Evolutionary conservation across 208 protist genomes (phyloP).

Genomic region (Trypanosoma lewisi): DNA sequence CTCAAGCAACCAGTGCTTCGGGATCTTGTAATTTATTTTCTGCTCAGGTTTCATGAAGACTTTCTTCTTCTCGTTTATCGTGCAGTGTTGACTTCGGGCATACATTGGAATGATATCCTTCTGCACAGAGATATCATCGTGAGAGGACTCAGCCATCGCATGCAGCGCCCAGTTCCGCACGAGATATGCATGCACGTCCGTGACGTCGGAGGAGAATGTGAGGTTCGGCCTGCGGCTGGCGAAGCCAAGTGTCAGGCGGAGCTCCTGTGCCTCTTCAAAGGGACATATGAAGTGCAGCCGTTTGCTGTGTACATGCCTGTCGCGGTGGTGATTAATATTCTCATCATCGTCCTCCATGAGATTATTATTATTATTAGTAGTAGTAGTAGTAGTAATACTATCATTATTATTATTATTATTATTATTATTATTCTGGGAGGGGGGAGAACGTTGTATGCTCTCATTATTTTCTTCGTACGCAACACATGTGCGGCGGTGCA

Average conservation of each 20-base stretch:
- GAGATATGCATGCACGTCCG: constrained; percentile 74
- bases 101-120: constrained; percentile 53
- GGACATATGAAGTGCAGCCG: constrained; percentile 71
- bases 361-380: too few species aligned
- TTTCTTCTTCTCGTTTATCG: constrained; percentile 41
- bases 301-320: too few species aligned
- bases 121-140: constrained; percentile 26
- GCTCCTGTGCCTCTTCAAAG: constrained; percentile 43
- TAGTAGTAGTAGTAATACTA: too few species aligned
- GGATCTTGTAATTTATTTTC: constrained; percentile 54
- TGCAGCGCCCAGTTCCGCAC: constrained; percentile 73
- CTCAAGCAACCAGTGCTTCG: constrained; percentile 64
- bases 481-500: constrained; percentile 46
- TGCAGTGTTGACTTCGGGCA: constrained; percentile 66
- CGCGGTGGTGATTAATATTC: too few species aligned
- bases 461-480: constrained; percentile 63
- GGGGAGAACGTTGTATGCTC: neutral
- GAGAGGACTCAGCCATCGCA: constrained; percentile 58
- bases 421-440: too few species aligned
- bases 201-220: constrained; percentile 57
- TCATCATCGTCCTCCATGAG: neutral
- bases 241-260: constrained; percentile 57
- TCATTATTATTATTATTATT: too few species aligned
- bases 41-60: constrained; percentile 49
- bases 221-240: constrained; percentile 63